Evolutionary conservation across 768 basidiomycete genomes (phyloP).

Genomic region (Phanerochaete carnosa): DNA sequence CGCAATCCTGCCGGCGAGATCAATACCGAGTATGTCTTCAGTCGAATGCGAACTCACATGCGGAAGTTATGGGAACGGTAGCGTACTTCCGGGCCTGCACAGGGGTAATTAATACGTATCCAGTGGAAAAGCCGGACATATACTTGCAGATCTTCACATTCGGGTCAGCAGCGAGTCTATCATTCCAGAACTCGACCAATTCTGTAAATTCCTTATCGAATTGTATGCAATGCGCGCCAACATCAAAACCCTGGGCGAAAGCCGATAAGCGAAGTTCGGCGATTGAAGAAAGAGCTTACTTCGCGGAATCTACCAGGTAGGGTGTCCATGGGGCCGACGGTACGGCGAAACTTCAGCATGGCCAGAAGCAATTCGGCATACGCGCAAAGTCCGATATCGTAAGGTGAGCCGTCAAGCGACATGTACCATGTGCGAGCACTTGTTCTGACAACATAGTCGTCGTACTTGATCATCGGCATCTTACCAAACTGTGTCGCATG

Average conservation of each 20-base stretch:
- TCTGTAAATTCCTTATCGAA: conserved; percentile 35
- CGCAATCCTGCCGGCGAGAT: background rate
- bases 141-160: conserved; percentile 4
- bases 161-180: background rate
- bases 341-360: conserved; percentile 43
- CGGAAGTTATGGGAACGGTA: conserved; percentile 7
- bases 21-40: background rate
- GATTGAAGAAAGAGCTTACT: background rate
- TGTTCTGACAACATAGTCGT: conserved; percentile 55
- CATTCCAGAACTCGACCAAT: conserved; percentile 30
- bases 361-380: conserved; percentile 50
- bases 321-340: conserved; percentile 8
- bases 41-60: background rate
- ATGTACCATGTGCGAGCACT: conserved; percentile 34
- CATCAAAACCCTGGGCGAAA: conserved; percentile 31
- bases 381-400: conserved; percentile 39
- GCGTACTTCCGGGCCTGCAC: conserved; percentile 7
- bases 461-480: conserved; percentile 54
- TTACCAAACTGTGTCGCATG: conserved; percentile 70
- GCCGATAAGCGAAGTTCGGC: background rate
- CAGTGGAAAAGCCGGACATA: background rate
- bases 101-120: background rate
- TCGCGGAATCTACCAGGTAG: background rate
- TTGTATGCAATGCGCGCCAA: conserved; percentile 32
- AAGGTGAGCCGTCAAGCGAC: conserved; percentile 18